phyloP scores from a whole-genome alignment of 257 asterid species.

The Hygrophila difformis region DNA sequence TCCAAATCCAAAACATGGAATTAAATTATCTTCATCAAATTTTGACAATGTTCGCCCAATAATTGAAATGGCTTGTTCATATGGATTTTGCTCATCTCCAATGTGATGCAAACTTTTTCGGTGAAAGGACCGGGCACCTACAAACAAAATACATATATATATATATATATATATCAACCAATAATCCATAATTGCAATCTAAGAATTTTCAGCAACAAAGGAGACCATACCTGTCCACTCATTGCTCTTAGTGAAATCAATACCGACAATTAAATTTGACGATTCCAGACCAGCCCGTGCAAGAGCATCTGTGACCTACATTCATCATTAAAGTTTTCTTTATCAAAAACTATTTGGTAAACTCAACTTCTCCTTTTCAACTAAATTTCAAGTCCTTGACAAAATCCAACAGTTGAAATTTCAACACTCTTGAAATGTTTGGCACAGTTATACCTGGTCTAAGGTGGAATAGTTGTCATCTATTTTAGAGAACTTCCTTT shows the following conservation, averaged over 20 bases:
- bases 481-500: conserved; percentile 76
- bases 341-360: conserved; percentile 4
- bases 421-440: not conserved
- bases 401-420: not conserved
- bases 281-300: conserved; percentile 94
- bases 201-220: conserved; percentile 6
- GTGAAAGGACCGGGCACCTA: conserved; percentile 83
- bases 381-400: not conserved
- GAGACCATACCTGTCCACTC: conserved; percentile 81
- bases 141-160: conserved; percentile 14
- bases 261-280: conserved; percentile 87
- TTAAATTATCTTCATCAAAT: conserved; percentile 86
- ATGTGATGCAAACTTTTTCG: conserved; percentile 86
- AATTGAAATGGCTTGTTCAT: conserved; percentile 92
- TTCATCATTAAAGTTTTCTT: conserved; percentile 3
- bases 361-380: not conserved
- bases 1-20: conserved; percentile 93
- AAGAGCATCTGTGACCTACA: conserved; percentile 87
- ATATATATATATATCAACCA: no score
- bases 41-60: conserved; percentile 87
- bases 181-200: conserved; percentile 4
- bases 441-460: conserved; percentile 50
- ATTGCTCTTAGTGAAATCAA: conserved; percentile 96
- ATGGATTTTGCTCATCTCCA: conserved; percentile 71
- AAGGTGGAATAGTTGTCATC: conserved; percentile 70